Evolutionary conservation across 108 stramenopile species (phyloP).

Genomic region (Cylindrotheca closterium): DNA sequence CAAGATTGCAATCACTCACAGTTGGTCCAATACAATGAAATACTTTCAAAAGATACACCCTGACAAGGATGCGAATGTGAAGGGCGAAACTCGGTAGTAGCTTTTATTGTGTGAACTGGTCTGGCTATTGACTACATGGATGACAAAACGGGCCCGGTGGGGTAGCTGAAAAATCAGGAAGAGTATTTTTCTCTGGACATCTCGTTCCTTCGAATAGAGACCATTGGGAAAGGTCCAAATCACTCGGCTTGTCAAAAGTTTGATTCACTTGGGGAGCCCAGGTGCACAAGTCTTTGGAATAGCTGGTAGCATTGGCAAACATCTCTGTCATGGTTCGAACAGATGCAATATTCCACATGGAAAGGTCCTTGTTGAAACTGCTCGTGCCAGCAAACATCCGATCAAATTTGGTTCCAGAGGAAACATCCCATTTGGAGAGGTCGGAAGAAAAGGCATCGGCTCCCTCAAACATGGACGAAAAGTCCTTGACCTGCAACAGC

Average conservation of each 20-base stretch:
- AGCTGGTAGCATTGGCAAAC: conserved; percentile 11
- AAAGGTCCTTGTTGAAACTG: conserved; percentile 14
- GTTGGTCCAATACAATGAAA: too few relatives aligned
- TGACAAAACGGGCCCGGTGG: background rate
- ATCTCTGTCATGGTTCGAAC: conserved; percentile 8
- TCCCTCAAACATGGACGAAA: conserved; percentile 23
- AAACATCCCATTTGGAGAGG: conserved; percentile 13
- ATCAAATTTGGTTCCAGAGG: background rate
- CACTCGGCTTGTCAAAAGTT: too few relatives aligned
- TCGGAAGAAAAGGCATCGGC: conserved; percentile 16
- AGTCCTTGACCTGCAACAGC: background rate
- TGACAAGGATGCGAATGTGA: too few relatives aligned
- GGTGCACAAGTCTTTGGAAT: conserved; percentile 10
- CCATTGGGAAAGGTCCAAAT: background rate
- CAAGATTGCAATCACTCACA: too few relatives aligned
- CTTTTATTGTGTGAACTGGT: too few relatives aligned
- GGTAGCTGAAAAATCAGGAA: background rate
- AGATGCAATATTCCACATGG: conserved; percentile 5
- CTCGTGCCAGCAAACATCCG: conserved; percentile 28
- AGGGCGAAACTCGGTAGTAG: too few relatives aligned
- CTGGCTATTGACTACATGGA: background rate
- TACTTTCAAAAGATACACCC: too few relatives aligned
- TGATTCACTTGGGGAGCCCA: conserved; percentile 6
- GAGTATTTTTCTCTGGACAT: background rate
- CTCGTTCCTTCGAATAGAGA: background rate